Evolutionary conservation across 176 grass and related monocot species (phyloP).

Genomic region (Phoenix roebelenii): DNA sequence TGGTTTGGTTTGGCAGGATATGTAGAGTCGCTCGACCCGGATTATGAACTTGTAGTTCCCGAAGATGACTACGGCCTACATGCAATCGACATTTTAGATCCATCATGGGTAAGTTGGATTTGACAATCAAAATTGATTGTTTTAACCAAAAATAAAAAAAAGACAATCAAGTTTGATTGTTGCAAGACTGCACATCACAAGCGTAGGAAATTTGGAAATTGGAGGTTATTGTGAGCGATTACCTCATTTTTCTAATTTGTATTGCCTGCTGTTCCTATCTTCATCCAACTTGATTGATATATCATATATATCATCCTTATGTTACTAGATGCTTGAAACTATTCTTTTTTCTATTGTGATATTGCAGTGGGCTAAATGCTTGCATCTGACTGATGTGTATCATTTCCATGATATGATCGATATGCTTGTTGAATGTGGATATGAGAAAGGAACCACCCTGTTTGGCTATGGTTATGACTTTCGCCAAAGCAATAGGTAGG

Average conservation of each 20-base stretch:
- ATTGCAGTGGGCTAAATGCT: conserved; percentile 50
- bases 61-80: conserved; percentile 77
- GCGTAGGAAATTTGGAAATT: no score
- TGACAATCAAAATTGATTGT: no score
- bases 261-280: no score
- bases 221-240: no score
- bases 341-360: conserved; percentile 18
- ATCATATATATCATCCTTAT: no score
- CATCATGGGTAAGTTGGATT: conserved; percentile 58
- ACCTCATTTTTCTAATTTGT: no score
- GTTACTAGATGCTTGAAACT: background rate
- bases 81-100: conserved; percentile 90
- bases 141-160: no score
- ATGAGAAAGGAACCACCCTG: conserved; percentile 72
- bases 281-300: no score
- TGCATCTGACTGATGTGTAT: conserved; percentile 59
- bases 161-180: no score
- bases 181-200: no score
- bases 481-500: conserved; percentile 83
- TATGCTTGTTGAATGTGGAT: conserved; percentile 79
- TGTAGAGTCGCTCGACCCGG: conserved; percentile 55
- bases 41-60: conserved; percentile 69
- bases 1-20: conserved; percentile 41
- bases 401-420: conserved; percentile 96
- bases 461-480: conserved; percentile 98